Percentiles rank a stretch among this genome's conserved stretches.
These are phyloP conservation scores for Podila horticola DNA, from an alignment of 192 early-diverging fungal species.

Conservation along the genomic window DNA sequence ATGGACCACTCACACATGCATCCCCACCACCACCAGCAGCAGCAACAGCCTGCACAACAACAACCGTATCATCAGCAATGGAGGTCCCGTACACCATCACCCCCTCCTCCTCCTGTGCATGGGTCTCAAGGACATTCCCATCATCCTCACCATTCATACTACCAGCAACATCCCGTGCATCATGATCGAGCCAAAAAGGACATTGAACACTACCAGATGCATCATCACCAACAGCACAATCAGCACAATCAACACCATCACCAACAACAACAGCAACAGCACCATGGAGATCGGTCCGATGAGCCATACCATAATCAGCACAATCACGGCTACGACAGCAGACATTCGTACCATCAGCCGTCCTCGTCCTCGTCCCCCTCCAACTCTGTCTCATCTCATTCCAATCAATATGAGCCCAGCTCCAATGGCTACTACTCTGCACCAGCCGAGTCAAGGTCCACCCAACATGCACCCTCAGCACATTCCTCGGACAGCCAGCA, in stretches of 20 bases:
- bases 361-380: background rate
- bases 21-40: constrained; percentile 9
- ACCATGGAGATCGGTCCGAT: constrained; percentile 21
- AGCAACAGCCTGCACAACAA: constrained; percentile 23
- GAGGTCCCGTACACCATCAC: constrained; percentile 3
- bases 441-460: background rate
- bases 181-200: constrained; percentile 18
- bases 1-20: constrained; percentile 2
- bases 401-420: background rate
- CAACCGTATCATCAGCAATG: constrained; percentile 19
- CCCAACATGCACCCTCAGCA: background rate
- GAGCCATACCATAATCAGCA: constrained; percentile 3
- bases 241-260: background rate
- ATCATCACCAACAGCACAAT: constrained; percentile 10
- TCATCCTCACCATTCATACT: background rate
- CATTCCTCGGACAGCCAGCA: constrained; percentile 26
- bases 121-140: background rate
- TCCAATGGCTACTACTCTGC: background rate
- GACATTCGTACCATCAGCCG: background rate
- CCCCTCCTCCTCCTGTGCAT: constrained; percentile 9
- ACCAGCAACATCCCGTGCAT: background rate
- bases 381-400: constrained; percentile 2
- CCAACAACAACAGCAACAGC: background rate
- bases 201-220: constrained; percentile 9
- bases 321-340: constrained; percentile 11